A percentile compares a stretch with the other conserved stretches of the same genome.
Evolutionary conservation across 1,284 basidiomycete species (phyloP).

Genomic region (Ustilago hordei): DNA sequence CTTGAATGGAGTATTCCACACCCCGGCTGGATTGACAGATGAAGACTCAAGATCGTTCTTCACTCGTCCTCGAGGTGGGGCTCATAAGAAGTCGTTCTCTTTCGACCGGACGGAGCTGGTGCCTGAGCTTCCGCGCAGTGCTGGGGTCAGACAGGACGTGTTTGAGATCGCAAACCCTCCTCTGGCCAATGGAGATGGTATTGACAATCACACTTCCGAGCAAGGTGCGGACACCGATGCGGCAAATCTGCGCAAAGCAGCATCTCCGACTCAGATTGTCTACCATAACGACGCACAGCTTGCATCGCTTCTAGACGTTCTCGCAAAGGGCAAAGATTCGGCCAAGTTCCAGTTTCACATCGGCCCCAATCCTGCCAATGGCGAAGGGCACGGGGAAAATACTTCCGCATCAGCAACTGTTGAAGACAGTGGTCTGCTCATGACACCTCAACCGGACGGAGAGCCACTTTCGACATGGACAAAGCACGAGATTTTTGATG

Average conservation of each 20-base stretch:
- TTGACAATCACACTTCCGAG: background rate
- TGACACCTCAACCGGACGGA: background rate
- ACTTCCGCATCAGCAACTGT: background rate
- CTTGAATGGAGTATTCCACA: slow-evolving; percentile 10
- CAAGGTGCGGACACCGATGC: slow-evolving; percentile 18
- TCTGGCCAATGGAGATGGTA: too few species aligned
- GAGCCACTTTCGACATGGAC: slow-evolving; percentile 14
- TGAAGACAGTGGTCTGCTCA: background rate
- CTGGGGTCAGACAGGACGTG: slow-evolving; percentile 12
- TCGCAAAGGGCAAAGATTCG: slow-evolving; percentile 52
- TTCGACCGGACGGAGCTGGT: slow-evolving; percentile 21
- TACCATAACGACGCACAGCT: slow-evolving; percentile 63
- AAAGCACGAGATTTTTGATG: slow-evolving; percentile 16
- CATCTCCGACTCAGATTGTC: slow-evolving; percentile 56
- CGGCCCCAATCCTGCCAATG: slow-evolving; percentile 1
- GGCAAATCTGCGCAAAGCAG: slow-evolving; percentile 17
- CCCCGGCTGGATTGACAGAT: slow-evolving; percentile 41
- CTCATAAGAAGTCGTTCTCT: slow-evolving; percentile 36
- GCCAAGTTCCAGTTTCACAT: slow-evolving; percentile 62
- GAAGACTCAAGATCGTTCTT: slow-evolving; percentile 58
- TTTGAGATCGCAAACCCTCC: slow-evolving; percentile 32
- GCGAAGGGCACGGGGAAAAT: background rate
- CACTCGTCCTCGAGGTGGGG: slow-evolving; percentile 23
- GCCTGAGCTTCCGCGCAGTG: background rate
- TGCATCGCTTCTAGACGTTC: slow-evolving; percentile 52